Percentiles rank a stretch among this genome's conserved stretches.
Conservation (phyloP, 164 flowering plant species). For the Magnolia officinalis region DNA sequence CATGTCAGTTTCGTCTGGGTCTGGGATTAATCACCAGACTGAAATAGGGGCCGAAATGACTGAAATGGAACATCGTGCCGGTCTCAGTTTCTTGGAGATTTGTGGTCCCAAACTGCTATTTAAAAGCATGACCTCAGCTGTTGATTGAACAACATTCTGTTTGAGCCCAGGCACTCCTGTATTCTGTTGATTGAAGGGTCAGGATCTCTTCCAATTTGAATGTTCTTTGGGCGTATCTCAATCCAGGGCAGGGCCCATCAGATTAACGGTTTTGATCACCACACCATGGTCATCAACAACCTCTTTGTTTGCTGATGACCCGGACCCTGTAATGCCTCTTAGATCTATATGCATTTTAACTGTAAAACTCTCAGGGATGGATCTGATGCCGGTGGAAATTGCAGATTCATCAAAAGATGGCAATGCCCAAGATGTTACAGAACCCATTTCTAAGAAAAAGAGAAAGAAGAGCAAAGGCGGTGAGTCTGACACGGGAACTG, state of each 20-base stretch:
- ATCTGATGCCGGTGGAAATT: conserved; percentile 14
- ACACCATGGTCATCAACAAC: too few relatives aligned
- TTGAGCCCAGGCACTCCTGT: background rate
- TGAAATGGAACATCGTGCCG: background rate
- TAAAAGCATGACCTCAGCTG: background rate
- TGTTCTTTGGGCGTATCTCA: background rate
- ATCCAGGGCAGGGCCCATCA: background rate
- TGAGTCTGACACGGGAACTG: background rate
- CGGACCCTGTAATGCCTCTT: background rate
- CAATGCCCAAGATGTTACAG: background rate
- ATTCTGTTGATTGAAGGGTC: background rate
- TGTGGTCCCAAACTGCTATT: background rate
- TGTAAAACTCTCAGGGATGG: conserved; percentile 1
- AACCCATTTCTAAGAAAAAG: conserved; percentile 13
- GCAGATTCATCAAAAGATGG: conserved; percentile 18
- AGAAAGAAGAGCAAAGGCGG: conserved; percentile 5
- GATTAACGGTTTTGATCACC: background rate
- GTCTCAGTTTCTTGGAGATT: background rate
- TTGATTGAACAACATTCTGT: background rate
- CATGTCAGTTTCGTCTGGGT: background rate
- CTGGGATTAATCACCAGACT: background rate
- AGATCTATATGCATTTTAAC: background rate
- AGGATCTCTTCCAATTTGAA: background rate
- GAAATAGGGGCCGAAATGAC: background rate
- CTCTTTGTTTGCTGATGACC: background rate